Base-by-base conservation (phyloP, 768 basidiomycete genomes). In the Hortiboletus flavorubellus region DNA sequence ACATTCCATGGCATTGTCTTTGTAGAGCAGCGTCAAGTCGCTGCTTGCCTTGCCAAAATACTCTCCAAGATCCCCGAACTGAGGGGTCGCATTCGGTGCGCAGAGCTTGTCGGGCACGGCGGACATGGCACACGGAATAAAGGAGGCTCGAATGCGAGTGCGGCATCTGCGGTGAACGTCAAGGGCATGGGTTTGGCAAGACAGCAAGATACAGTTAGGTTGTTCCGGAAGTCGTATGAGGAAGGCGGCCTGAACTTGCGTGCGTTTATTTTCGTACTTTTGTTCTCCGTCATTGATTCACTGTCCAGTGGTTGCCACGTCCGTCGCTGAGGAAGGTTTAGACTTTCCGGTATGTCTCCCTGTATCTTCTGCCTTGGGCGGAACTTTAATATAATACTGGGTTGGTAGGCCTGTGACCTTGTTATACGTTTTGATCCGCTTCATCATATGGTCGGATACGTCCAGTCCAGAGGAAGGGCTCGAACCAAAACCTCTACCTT, bases 241-340 rank as follows among this genome's bases (percentile, higher is more conserved):
- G 75, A 80, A 8, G 80, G 84, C 1, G 73, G 77, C 46, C 77
- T 87, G 41, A 91, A 93, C 65, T 71, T 91, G 44, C 72, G 89
- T 90, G 66, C 60, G 85, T 79, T 38, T 23, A 39, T 51, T 40
- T 53, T 16, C 53, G 23, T 16, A 2, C 37, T 18, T 21, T 43
- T 16, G 21, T 30, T 15, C 11, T 10, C 29, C 38, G 11, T 18
- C 42, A 12, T 46, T 54, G 21, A 60, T 16, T 4, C 12, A 41
- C 31, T 49, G 39, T 54, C 35, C 55, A 85, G 87, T 94, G 21
- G 77, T 94, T 59, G 89, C 91, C 5, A 93, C 91, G 0, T 85
- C 86, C 6, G 91, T 95, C 14, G 93, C 91, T 0, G 93, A 96
- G 70, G 93, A 96, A 74, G 93, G 93, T 0, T 78, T 96, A 16